Evolutionary conservation across 495 filamentous ascomycete genomes (phyloP).

Genomic region (Xylaria telfairii): DNA sequence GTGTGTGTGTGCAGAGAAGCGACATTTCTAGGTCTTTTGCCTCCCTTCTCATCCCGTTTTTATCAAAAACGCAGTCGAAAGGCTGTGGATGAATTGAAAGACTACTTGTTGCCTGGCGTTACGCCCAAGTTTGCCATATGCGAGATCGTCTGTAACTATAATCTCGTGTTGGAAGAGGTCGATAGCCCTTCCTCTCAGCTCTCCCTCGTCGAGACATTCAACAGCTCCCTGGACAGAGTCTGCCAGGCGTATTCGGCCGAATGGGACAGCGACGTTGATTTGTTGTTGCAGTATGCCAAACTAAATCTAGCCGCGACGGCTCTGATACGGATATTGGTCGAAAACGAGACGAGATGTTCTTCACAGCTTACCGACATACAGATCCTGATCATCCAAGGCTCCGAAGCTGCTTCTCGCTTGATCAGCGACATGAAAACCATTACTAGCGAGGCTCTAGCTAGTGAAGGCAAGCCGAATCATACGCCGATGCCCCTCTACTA

Average conservation of each 20-base stretch:
- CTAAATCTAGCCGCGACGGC: conserved; percentile 12
- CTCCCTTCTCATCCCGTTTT: conserved; percentile 10
- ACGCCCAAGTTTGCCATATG: conserved; percentile 11
- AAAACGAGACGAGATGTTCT: background rate
- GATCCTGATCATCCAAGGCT: conserved; percentile 10
- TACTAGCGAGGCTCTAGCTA: background rate
- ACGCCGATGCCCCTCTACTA: background rate
- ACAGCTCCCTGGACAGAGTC: conserved; percentile 6
- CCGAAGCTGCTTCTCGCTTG: background rate
- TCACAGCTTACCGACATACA: background rate
- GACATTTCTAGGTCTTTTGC: conserved; percentile 17
- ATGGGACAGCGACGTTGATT: conserved; percentile 12
- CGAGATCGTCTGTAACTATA: conserved; percentile 12
- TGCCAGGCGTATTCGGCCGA: conserved; percentile 8
- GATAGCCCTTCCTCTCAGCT: conserved; percentile 12
- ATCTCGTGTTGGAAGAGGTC: conserved; percentile 8
- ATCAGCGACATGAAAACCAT: conserved; percentile 11
- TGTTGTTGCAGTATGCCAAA: conserved; percentile 11
- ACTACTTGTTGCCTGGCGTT: background rate
- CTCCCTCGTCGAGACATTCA: conserved; percentile 10
- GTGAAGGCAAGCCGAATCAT: background rate
- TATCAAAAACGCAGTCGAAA: conserved; percentile 12
- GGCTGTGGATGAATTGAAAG: background rate
- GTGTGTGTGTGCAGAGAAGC: conserved; percentile 6
- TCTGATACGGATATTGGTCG: conserved; percentile 1